These are phyloP conservation scores for Nannizziopsis arthrosporioides DNA, from an alignment of 2,329 filamentous ascomycete genomes.

Conservation along the genomic window DNA sequence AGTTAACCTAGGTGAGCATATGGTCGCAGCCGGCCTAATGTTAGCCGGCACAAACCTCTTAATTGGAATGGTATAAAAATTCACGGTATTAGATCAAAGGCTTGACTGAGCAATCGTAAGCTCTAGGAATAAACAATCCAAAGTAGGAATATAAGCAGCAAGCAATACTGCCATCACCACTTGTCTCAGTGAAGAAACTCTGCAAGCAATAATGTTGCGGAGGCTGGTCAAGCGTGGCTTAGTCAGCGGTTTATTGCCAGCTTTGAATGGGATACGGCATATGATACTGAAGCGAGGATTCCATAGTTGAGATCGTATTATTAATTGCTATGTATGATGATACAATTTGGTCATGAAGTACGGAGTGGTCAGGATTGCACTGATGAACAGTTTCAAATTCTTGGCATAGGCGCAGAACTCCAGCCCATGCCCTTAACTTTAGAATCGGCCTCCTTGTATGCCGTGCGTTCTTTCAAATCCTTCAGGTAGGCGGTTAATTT, in stretches of 20 bases:
- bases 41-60: too few species aligned
- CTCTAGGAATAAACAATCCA: too few species aligned
- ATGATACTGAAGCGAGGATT: too few species aligned
- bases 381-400: neutral
- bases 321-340: neutral
- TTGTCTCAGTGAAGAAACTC: too few species aligned
- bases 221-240: neutral
- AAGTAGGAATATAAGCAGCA: too few species aligned
- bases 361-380: neutral
- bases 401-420: conserved; percentile 24
- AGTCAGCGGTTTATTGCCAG: neutral
- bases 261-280: too few species aligned
- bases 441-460: conserved; percentile 21
- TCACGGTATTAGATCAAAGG: too few species aligned
- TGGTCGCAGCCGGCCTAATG: too few species aligned
- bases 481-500: conserved; percentile 20
- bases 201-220: too few species aligned
- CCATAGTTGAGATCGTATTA: too few species aligned
- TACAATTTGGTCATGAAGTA: neutral
- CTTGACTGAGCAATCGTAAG: too few species aligned
- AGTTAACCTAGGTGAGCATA: neutral
- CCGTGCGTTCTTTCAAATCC: conserved; percentile 21
- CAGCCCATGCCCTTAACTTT: conserved; percentile 1
- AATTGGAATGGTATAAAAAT: too few species aligned
- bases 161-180: neutral